Conservation (phyloP, 495 filamentous ascomycete genomes). For the Neohortaea acidophila region DNA sequence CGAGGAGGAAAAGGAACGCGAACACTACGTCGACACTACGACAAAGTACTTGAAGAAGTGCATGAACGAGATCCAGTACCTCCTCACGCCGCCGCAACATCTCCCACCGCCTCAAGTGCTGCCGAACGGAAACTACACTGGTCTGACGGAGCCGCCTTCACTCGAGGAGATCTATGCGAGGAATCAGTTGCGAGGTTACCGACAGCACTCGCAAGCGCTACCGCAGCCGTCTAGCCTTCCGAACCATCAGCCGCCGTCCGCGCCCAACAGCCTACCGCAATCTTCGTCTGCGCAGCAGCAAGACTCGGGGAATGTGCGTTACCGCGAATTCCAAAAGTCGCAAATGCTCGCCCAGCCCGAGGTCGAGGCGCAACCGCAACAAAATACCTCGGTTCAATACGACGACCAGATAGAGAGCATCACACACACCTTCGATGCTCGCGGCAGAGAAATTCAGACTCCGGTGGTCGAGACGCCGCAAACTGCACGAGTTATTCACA, state of each 20-base stretch:
- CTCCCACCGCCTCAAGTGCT: conserved; percentile 26
- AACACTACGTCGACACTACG: conserved; percentile 28
- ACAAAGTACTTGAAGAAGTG: conserved; percentile 29
- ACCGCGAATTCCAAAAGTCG: conserved; percentile 2
- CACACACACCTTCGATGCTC: conserved; percentile 42
- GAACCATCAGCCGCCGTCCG: conserved; percentile 42
- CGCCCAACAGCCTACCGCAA: conserved; percentile 22
- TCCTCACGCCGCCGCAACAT: conserved; percentile 32
- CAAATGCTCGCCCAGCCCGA: neutral
- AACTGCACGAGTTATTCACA: no score
- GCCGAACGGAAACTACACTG: conserved; percentile 17
- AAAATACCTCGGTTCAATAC: neutral
- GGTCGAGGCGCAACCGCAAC: conserved; percentile 4
- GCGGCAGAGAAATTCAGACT: conserved; percentile 34
- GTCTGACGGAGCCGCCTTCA: conserved; percentile 16
- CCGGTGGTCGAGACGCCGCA: conserved; percentile 24
- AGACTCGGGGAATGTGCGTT: neutral
- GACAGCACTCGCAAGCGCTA: conserved; percentile 18
- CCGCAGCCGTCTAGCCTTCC: conserved; percentile 30
- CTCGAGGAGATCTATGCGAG: conserved; percentile 29
- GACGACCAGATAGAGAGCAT: conserved; percentile 44
- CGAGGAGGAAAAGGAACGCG: conserved; percentile 27
- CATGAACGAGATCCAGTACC: conserved; percentile 33
- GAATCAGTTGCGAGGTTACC: conserved; percentile 26
- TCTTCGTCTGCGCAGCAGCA: neutral